These are phyloP conservation scores for Sporobolus alterniflorus DNA, from an alignment of 202 grass and related monocot genomes.

Conservation along the genomic window DNA sequence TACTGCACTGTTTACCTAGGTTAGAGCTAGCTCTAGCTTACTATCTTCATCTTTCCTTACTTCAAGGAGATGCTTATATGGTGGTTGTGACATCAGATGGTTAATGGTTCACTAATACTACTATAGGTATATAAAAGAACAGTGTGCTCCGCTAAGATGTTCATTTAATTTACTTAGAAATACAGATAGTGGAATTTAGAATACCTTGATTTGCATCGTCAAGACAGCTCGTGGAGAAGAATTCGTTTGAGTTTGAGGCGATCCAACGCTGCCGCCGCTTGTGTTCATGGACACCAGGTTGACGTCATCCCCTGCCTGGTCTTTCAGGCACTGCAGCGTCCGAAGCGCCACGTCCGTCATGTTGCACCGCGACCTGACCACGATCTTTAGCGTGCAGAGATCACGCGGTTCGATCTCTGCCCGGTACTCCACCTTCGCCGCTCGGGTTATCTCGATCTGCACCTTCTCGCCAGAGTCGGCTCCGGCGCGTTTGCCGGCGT, in stretches of 20 bases:
- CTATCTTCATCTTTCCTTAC: neutral
- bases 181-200: neutral
- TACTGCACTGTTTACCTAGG: neutral
- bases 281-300: conserved; percentile 49
- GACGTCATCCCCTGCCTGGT: conserved; percentile 18
- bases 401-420: neutral
- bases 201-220: conserved; percentile 62
- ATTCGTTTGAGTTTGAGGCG: neutral
- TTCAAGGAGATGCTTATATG: neutral
- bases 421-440: neutral
- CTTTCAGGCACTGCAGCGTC: conserved; percentile 53
- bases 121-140: neutral
- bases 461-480: conserved; percentile 13
- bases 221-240: neutral
- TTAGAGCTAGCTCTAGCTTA: neutral
- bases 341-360: conserved; percentile 40
- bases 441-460: conserved; percentile 46
- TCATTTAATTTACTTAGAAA: too few relatives aligned
- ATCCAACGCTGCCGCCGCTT: neutral
- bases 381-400: conserved; percentile 40
- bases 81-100: neutral
- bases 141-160: neutral
- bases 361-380: conserved; percentile 13
- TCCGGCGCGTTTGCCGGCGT: neutral
- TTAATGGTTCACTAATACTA: neutral